A percentile compares a stretch with the other conserved stretches of the same genome.
These are phyloP conservation scores for Xylariales sp. DNA, from an alignment of 2,329 filamentous ascomycete species.

Conservation along the genomic window DNA sequence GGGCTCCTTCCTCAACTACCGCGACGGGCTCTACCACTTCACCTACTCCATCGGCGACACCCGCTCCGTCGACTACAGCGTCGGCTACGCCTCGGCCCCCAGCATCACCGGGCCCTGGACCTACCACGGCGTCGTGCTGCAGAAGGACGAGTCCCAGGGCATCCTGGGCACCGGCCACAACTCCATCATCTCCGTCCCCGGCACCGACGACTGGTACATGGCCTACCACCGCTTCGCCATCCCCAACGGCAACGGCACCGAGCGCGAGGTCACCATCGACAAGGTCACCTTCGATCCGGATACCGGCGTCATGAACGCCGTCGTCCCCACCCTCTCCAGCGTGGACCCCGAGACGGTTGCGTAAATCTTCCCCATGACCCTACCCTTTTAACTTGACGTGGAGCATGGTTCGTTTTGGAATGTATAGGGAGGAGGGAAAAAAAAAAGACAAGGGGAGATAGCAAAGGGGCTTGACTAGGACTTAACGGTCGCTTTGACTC, in stretches of 20 bases:
- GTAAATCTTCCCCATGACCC: too few relatives aligned
- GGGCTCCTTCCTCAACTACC: slow-evolving; percentile 37
- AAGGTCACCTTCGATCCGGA: slow-evolving; percentile 25
- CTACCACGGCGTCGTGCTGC: slow-evolving; percentile 37
- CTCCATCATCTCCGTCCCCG: slow-evolving; percentile 40
- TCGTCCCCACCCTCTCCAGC: slow-evolving; percentile 1
- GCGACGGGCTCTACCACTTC: slow-evolving; percentile 39
- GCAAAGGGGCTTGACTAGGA: too few relatives aligned
- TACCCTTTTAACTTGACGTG: too few relatives aligned
- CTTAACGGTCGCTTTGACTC: too few relatives aligned
- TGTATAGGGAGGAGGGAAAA: too few relatives aligned
- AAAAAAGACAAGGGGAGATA: too few relatives aligned
- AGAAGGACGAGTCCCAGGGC: slow-evolving; percentile 33
- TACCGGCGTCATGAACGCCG: slow-evolving; percentile 1
- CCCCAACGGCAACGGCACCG: slow-evolving; percentile 37
- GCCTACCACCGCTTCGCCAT: slow-evolving; percentile 44
- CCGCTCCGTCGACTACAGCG: slow-evolving; percentile 37
- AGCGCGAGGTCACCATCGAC: slow-evolving; percentile 39
- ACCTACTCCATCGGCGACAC: slow-evolving; percentile 46
- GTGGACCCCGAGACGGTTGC: slow-evolving; percentile 1
- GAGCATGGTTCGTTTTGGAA: too few relatives aligned
- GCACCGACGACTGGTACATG: slow-evolving; percentile 45
- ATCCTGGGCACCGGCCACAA: slow-evolving; percentile 43
- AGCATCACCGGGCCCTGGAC: slow-evolving; percentile 36
- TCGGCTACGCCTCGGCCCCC: slow-evolving; percentile 39